A percentile compares a stretch with the other conserved stretches of the same genome.
phyloP scores from a whole-genome alignment of 2,329 filamentous ascomycete genomes.

The Blumeria hordei region DNA sequence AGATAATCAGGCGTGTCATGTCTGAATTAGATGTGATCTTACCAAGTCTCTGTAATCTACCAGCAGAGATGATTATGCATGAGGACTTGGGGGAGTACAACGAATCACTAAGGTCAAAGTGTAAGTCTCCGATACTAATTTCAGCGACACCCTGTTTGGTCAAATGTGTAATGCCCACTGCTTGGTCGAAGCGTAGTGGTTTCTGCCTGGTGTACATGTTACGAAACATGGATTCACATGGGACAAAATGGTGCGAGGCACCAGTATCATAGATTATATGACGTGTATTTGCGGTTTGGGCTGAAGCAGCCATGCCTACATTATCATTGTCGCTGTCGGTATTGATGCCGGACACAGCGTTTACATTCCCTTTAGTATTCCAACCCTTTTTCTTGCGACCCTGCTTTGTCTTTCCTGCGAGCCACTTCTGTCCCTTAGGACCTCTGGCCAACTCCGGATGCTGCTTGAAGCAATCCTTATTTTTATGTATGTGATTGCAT shows the following conservation, averaged over 20 bases:
- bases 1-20: not conserved
- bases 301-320: constrained; percentile 1
- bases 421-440: not conserved
- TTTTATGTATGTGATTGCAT: not conserved
- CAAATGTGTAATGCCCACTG: not conserved
- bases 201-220: not conserved
- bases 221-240: not conserved
- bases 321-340: not conserved
- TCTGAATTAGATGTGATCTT: not conserved
- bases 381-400: not conserved
- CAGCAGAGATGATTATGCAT: constrained; percentile 1
- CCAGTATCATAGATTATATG: constrained; percentile 1
- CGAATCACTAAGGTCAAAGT: not conserved
- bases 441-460: not conserved
- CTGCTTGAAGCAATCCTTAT: not conserved
- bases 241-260: not conserved
- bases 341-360: not conserved
- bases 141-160: not conserved
- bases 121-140: not conserved
- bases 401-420: not conserved
- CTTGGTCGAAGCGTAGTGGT: not conserved
- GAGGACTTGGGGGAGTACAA: not conserved
- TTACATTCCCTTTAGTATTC: not conserved
- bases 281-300: not conserved
- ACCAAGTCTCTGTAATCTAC: not conserved